phyloP scores from a whole-genome alignment of 164 flowering plant species.

The Stephania japonica region DNA sequence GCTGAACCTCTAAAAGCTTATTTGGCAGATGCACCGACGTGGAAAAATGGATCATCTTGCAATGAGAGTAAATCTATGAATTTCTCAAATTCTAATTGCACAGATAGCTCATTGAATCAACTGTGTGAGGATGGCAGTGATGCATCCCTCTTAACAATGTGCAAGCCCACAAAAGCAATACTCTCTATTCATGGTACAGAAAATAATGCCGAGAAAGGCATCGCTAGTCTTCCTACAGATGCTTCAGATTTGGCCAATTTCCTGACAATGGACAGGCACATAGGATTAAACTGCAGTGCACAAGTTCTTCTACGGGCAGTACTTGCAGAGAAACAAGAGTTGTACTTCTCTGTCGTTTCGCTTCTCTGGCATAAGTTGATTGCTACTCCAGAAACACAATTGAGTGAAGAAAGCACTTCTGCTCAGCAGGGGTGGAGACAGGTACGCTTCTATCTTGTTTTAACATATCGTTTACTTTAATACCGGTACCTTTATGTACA shows the following conservation, averaged over 20 bases:
- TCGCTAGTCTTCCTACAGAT: slow-evolving; percentile 58
- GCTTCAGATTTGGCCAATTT: slow-evolving; percentile 96
- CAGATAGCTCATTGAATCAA: slow-evolving; percentile 22
- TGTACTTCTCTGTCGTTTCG: slow-evolving; percentile 92
- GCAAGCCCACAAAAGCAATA: slow-evolving; percentile 31
- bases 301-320: slow-evolving; percentile 69
- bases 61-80: slow-evolving; percentile 31
- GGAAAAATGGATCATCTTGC: slow-evolving; percentile 40
- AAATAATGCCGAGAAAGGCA: slow-evolving; percentile 36
- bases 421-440: slow-evolving; percentile 99
- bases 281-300: slow-evolving; percentile 74
- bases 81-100: slow-evolving; percentile 23
- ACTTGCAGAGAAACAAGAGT: slow-evolving; percentile 76
- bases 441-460: slow-evolving; percentile 35
- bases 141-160: slow-evolving; percentile 18
- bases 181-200: slow-evolving; percentile 32
- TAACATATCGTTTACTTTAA: not conserved
- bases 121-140: slow-evolving; percentile 17
- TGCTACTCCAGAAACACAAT: slow-evolving; percentile 82
- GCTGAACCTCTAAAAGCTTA: slow-evolving; percentile 86
- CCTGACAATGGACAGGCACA: slow-evolving; percentile 78
- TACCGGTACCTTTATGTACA: not conserved
- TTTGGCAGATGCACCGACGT: slow-evolving; percentile 41
- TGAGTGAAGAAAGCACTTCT: slow-evolving; percentile 85
- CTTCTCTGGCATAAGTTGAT: slow-evolving; percentile 89